Evolutionary conservation across 2,329 filamentous ascomycete genomes (phyloP).

Genomic region (Xylaria sp.): DNA sequence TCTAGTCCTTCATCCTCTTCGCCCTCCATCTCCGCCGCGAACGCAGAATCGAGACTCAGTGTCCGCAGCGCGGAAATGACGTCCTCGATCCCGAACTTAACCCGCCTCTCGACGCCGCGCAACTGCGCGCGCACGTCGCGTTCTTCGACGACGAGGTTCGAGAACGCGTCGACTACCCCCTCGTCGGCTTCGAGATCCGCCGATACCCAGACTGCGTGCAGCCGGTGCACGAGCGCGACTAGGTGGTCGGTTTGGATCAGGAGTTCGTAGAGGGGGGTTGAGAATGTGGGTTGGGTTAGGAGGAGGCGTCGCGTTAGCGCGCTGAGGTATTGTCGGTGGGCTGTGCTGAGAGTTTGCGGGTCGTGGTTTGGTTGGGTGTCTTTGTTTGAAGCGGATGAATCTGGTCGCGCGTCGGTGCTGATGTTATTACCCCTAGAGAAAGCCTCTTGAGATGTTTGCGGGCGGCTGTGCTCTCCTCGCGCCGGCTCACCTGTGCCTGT

Average conservation of each 20-base stretch:
- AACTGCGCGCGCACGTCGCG: conserved; percentile 72
- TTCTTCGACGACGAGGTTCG: conserved; percentile 78
- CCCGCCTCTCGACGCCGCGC: conserved; percentile 67
- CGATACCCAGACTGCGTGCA: conserved; percentile 79
- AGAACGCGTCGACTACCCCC: conserved; percentile 79
- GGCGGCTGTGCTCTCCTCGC: conserved; percentile 34
- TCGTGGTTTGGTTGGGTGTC: conserved; percentile 65
- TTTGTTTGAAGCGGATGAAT: conserved; percentile 6
- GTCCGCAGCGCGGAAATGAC: conserved; percentile 60
- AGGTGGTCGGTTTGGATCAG: conserved; percentile 83
- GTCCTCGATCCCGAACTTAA: conserved; percentile 74
- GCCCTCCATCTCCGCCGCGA: conserved; percentile 38
- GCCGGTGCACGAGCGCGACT: conserved; percentile 77
- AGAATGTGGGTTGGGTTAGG: conserved; percentile 66
- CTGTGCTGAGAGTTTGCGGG: conserved; percentile 83
- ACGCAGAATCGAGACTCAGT: conserved; percentile 34
- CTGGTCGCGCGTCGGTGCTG: conserved; percentile 23
- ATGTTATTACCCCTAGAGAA: background rate
- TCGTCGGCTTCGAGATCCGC: conserved; percentile 85
- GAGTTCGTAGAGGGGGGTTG: conserved; percentile 71
- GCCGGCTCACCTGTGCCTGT: conserved; percentile 52
- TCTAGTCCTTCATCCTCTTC: conserved; percentile 31
- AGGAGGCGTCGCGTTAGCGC: conserved; percentile 74
- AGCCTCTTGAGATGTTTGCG: conserved; percentile 11
- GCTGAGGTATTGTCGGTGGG: conserved; percentile 80